A percentile compares a stretch with the other conserved stretches of the same genome.
Conservation (phyloP, 257 asterid species). For the Eucommia ulmoides region DNA sequence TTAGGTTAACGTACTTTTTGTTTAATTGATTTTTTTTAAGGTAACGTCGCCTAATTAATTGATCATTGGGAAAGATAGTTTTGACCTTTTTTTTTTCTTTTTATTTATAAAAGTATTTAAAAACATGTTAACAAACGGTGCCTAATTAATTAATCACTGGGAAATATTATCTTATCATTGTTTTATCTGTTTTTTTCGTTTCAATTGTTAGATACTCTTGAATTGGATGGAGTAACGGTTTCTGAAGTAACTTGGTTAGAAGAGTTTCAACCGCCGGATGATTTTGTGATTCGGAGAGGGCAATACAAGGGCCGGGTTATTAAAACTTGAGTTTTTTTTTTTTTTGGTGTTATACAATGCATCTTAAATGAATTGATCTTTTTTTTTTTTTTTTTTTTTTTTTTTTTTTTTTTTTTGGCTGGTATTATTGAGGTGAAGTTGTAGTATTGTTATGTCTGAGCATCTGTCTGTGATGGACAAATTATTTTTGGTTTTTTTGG, state of each 20-base stretch:
- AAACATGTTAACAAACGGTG: no score
- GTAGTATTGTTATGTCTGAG: conserved; percentile 17
- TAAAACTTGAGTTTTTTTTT: conserved; percentile 35
- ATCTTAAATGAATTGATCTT: conserved; percentile 7
- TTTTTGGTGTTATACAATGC: conserved; percentile 24
- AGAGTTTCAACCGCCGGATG: conserved; percentile 83
- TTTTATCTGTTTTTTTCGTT: background rate
- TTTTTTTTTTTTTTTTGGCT: no score
- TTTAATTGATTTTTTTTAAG: background rate
- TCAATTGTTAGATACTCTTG: conserved; percentile 38
- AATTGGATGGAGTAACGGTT: conserved; percentile 56
- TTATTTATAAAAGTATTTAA: no score
- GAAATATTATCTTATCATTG: background rate
- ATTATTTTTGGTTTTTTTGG: conserved; percentile 18
- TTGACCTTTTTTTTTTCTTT: no score
- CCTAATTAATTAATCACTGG: background rate
- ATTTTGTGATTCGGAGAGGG: conserved; percentile 82
- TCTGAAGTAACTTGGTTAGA: conserved; percentile 84
- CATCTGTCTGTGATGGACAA: conserved; percentile 22
- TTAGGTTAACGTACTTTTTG: no score
- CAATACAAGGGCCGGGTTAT: conserved; percentile 81
- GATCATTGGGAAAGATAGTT: no score
- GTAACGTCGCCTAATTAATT: no score
- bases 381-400: no score
- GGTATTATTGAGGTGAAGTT: conserved; percentile 19